Evolutionary conservation across 352 stramenopile genomes (phyloP), one percentile per base, ranked within the genome.

Genomic region (Aphanomyces cochlioides): DNA sequence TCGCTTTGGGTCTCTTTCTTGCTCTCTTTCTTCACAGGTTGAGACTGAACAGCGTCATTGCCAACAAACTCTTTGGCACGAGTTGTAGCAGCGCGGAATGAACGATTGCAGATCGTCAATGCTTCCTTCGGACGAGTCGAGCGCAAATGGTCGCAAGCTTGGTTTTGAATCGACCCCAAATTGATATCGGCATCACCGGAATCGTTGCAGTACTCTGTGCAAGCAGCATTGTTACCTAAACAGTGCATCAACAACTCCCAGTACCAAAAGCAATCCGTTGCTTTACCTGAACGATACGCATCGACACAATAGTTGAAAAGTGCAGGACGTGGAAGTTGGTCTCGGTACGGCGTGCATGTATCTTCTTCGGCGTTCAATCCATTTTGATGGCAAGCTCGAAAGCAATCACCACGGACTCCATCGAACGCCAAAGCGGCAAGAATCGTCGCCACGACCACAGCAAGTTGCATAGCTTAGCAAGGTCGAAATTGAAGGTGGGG

Each of bases 261-360:
- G 28, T 28, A 28, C 28, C 28, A 2, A 28, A 28, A 0, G 28
- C 28, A 28, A 28, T 28, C 28, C 28, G 2, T 28, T 43, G 15
- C 19, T 8, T n/a, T 63, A 70, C 64, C 47, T 17, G n/a, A 39
- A 37, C 64, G 64, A n/a, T 63, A 64, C 15, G 64, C 43, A 7
- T 70, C 64, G 28, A 70, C 64, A 43, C 64, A 70, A 36, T 48
- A 48, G 64, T 70, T 70, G 54, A 63, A 70, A 19, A 70, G 64
- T 19, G 64, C 39, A 28, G 64, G 64, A 34, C 64, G 64, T 3
- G 64, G 64, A 2, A 70, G 34, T 3, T 56, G 64, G 54, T 70
- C 64, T 5, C 64, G 64, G 38, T 61, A 70, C 5, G 43, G 12
- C 6, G n/a, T 21, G 54, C 64, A 70, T 7, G 36, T 21, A 43